A percentile compares a stretch with the other conserved stretches of the same genome.
phyloP scores from a whole-genome alignment of 2,329 filamentous ascomycete species.

The Drechslerella stenobrocha region DNA sequence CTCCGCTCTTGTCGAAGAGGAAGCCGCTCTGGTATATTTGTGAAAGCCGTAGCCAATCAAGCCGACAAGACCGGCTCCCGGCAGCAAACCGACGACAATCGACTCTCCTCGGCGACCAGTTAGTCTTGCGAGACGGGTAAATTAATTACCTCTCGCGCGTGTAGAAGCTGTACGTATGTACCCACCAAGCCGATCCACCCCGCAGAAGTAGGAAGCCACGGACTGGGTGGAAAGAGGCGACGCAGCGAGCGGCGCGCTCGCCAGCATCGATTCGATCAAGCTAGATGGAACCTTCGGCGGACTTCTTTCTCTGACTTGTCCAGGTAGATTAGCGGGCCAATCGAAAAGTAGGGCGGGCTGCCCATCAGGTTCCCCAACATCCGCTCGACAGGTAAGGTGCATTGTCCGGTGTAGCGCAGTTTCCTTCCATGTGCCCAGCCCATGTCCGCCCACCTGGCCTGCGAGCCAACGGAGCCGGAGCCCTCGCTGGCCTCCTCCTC shows the following conservation, averaged over 20 bases:
- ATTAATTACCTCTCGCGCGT: conserved; percentile 14
- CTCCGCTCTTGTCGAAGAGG: conserved; percentile 31
- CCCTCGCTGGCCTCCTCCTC: conserved; percentile 8
- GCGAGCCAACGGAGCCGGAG: no score
- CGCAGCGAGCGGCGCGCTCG: not conserved
- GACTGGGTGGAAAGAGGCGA: conserved; percentile 15
- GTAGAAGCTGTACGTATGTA: conserved; percentile 10
- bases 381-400: conserved; percentile 14
- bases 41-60: conserved; percentile 48
- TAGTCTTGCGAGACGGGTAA: not conserved
- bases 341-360: conserved; percentile 47
- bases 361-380: conserved; percentile 33
- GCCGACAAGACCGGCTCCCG: conserved; percentile 34
- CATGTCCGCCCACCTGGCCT: conserved; percentile 15
- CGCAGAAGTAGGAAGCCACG: conserved; percentile 28
- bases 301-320: conserved; percentile 48
- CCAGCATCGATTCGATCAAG: no score
- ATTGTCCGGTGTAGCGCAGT: not conserved
- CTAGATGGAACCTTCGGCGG: conserved; percentile 47
- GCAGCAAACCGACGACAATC: conserved; percentile 28
- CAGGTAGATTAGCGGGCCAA: conserved; percentile 48
- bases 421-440: conserved; percentile 19
- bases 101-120: conserved; percentile 23
- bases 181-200: conserved; percentile 23
- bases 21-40: conserved; percentile 21